phyloP scores from a whole-genome alignment of 768 basidiomycete species.

The Goffeauzyma gilvescens region DNA sequence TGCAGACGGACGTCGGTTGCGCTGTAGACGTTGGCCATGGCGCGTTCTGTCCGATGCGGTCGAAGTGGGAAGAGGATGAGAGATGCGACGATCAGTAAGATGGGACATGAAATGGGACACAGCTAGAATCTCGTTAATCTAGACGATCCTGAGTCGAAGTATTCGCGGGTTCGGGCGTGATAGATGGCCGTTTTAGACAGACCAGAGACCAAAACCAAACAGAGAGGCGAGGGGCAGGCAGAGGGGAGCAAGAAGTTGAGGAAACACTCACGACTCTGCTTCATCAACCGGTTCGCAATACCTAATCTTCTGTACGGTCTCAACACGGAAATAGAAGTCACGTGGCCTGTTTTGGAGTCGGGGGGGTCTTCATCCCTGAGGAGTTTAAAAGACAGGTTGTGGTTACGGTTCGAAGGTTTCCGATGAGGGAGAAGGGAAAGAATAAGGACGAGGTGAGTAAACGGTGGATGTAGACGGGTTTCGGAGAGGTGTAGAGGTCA shows the following conservation, averaged over 20 bases:
- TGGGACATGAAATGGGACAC: not conserved
- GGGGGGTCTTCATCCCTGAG: slow-evolving; percentile 43
- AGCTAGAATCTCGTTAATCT: no score
- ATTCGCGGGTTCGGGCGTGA: no score
- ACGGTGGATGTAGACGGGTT: no score
- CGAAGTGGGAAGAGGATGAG: not conserved
- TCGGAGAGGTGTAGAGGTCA: no score
- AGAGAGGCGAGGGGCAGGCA: not conserved
- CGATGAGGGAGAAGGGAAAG: no score
- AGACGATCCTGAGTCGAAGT: no score
- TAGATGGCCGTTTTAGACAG: no score
- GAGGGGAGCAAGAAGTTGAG: not conserved
- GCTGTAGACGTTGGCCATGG: slow-evolving; percentile 73
- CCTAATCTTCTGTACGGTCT: slow-evolving; percentile 78
- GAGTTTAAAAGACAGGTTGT: no score
- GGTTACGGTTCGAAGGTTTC: no score
- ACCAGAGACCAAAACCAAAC: no score
- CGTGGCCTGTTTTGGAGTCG: slow-evolving; percentile 60
- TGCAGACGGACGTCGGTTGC: slow-evolving; percentile 73
- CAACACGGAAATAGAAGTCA: slow-evolving; percentile 89
- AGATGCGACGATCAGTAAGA: not conserved
- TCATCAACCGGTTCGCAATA: slow-evolving; percentile 81
- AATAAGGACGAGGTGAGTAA: no score
- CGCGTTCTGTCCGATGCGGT: slow-evolving; percentile 44
- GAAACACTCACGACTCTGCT: slow-evolving; percentile 57